Conservation (phyloP, 768 basidiomycete species). For the Clitopilus passeckerianus region DNA sequence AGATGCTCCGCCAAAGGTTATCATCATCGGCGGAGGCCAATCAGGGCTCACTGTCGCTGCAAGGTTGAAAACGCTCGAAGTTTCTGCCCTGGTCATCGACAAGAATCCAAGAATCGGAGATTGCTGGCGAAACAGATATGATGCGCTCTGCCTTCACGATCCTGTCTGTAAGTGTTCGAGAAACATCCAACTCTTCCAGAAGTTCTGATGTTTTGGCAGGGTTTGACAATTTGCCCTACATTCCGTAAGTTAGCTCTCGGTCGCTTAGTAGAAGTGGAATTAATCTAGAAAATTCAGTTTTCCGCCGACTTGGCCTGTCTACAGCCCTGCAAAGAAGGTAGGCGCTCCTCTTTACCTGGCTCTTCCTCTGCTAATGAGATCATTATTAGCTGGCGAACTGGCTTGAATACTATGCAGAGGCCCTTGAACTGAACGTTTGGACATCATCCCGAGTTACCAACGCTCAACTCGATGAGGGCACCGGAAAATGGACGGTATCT, state of each 20-base stretch:
- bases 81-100: conserved; percentile 56
- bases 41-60: conserved; percentile 58
- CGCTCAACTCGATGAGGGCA: conserved; percentile 20
- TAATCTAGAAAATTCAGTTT: conserved; percentile 10
- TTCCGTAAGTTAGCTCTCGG: conserved; percentile 34
- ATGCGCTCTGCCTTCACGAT: conserved; percentile 61
- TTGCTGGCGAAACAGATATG: conserved; percentile 61
- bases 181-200: conserved; percentile 1
- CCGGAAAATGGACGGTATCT: conserved; percentile 31
- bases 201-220: conserved; percentile 19
- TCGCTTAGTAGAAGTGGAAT: too few species aligned
- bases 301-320: conserved; percentile 55
- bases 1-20: conserved; percentile 31
- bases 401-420: conserved; percentile 6
- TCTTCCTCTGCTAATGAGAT: too few species aligned
- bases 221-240: conserved; percentile 51
- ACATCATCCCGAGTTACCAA: conserved; percentile 9
- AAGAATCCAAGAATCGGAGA: conserved; percentile 55
- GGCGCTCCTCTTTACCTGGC: neutral
- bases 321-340: conserved; percentile 45
- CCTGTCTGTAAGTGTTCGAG: conserved; percentile 48
- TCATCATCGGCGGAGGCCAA: conserved; percentile 64
- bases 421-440: conserved; percentile 6
- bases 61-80: conserved; percentile 45
- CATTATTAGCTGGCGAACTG: conserved; percentile 5